These are phyloP conservation scores for Aspergillus novofumigatus DNA, from an alignment of 2,329 filamentous ascomycete genomes.

Conservation along the genomic window DNA sequence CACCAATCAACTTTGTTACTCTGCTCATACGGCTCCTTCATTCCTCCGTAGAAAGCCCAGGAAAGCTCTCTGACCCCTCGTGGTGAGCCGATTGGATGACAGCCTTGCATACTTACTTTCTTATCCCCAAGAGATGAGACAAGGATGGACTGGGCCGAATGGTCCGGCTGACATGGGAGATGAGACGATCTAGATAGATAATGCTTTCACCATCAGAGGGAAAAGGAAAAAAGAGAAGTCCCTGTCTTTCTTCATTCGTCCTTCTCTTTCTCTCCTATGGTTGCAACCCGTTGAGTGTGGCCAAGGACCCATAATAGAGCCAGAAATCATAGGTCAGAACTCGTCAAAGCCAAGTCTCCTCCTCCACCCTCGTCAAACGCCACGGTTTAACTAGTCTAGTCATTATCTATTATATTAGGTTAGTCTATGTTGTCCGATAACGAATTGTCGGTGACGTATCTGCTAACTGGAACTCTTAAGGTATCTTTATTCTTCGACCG, in stretches of 20 bases:
- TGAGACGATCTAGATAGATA: background rate
- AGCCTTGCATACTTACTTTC: background rate
- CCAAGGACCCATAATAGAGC: background rate
- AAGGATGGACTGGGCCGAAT: background rate
- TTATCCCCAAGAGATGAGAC: background rate
- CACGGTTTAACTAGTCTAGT: background rate
- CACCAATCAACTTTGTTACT: too few species aligned
- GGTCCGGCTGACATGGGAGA: background rate
- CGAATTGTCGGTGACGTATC: constrained; percentile 1
- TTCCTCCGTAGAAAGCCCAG: background rate
- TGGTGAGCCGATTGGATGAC: constrained; percentile 18
- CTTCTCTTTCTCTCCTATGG: background rate
- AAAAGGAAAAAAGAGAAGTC: background rate
- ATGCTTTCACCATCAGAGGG: background rate
- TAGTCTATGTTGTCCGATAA: background rate
- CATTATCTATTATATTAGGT: background rate
- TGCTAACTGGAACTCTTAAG: background rate
- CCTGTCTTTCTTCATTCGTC: background rate
- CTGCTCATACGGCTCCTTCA: background rate
- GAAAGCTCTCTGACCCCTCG: constrained; percentile 7
- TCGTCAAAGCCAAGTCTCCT: background rate
- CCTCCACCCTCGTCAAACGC: background rate
- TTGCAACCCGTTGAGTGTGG: background rate
- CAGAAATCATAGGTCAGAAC: background rate
- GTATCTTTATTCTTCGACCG: background rate